Base-by-base conservation (phyloP, 179 eudicot genomes). In the Silene vulgaris region DNA sequence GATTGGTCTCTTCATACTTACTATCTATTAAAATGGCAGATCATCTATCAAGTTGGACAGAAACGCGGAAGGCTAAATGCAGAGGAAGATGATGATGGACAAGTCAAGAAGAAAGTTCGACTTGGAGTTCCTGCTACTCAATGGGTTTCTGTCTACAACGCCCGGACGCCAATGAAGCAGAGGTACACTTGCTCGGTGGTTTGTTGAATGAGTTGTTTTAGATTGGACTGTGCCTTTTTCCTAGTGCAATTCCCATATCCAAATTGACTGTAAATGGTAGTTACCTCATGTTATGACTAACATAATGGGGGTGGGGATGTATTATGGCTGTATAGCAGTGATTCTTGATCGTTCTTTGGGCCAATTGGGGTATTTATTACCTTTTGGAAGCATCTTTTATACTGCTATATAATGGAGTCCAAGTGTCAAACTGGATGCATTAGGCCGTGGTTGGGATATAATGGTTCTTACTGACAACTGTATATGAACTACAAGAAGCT, bases 141-240 rank as follows among this genome's bases (percentile, higher is more conserved):
- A 76, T 90, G 97, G 97, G 81, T 91, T 72, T 90, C 95, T 56
- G 78, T 91, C 71, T 90, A 91, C 81, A 91, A 91, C 80, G 97
- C 95, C 20, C 86, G 97, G 74, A 78, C 64, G 59, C 92, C 97
- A 29, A 91, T 91, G 97, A 91, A 91, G 85, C 97, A 91, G 85
- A 87, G 97, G 95, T 91, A 76, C 20, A 21, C 5, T 43, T 45
- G 8, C 20, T 23, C 14, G 28, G 2, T 45, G 32, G 6, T 26
- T 5, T 48, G 1, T 5, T 50, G 37, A 9, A 48, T 48, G 14
- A 20, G 60, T 40, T 32, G 8, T 32, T 65, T 1, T 65, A 4
- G 5, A 29, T 65, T 64, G 1, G 6, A 20, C 12, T 61, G 8
- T 60, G 64, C 11, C 26, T 50, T 14, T 50, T 8, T 50, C 16